A percentile compares a stretch with the other conserved stretches of the same genome.
phyloP scores from a whole-genome alignment of 2,329 filamentous ascomycete genomes.

The Bipolaris zeicola region DNA sequence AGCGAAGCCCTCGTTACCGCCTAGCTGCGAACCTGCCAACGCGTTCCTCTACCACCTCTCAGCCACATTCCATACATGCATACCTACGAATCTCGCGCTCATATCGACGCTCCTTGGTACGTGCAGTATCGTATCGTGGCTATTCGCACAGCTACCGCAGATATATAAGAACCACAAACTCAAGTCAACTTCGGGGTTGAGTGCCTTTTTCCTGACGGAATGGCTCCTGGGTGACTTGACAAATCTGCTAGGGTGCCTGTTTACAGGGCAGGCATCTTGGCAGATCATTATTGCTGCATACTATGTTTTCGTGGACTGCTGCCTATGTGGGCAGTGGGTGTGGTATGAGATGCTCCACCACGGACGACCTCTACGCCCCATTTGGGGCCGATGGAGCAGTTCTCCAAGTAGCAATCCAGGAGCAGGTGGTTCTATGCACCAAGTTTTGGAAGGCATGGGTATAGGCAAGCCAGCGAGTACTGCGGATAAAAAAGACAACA shows the following conservation, averaged over 20 bases:
- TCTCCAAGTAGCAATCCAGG: constrained; percentile 23
- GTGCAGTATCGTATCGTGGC: constrained; percentile 69
- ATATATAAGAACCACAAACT: constrained; percentile 71
- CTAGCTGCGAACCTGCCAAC: constrained; percentile 65
- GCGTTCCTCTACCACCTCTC: constrained; percentile 64
- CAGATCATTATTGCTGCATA: constrained; percentile 69
- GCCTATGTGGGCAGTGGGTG: constrained; percentile 66
- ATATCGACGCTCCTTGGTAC: constrained; percentile 65
- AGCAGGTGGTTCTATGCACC: constrained; percentile 33
- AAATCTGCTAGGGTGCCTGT: constrained; percentile 66
- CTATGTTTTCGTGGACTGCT: constrained; percentile 69
- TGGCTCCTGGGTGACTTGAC: constrained; percentile 69
- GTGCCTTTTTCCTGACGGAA: constrained; percentile 68
- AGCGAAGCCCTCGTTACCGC: constrained; percentile 55
- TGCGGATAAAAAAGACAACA: constrained; percentile 18
- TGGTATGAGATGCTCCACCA: constrained; percentile 67
- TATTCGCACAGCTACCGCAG: constrained; percentile 72
- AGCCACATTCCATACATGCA: constrained; percentile 64
- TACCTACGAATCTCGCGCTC: constrained; percentile 67
- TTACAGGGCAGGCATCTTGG: constrained; percentile 69
- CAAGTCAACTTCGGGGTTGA: constrained; percentile 68
- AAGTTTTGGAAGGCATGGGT: constrained; percentile 33
- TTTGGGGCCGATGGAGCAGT: constrained; percentile 36
- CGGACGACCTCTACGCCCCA: constrained; percentile 51
- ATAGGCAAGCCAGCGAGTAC: constrained; percentile 17